Percentiles rank a stretch among this genome's conserved stretches.
Conservation (phyloP, 352 stramenopile genomes). For the Thalassiosira sp. region DNA sequence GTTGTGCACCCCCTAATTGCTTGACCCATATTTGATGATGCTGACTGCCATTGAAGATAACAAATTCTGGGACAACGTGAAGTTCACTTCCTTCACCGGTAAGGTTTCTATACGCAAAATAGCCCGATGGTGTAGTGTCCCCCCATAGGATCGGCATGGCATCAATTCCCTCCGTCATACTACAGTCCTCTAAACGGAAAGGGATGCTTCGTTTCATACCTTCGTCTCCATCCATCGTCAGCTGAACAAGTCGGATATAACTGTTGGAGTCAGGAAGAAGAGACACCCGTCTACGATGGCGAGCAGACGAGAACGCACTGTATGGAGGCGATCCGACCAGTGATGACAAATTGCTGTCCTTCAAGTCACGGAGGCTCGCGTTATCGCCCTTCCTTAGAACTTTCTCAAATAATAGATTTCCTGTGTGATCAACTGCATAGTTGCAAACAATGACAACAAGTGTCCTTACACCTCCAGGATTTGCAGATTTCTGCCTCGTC, state of each 20-base stretch:
- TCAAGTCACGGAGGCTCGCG: constrained; percentile 19
- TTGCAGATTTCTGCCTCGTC: neutral
- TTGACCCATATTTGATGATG: constrained; percentile 67
- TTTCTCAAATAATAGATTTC: constrained; percentile 80
- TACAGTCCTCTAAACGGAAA: constrained; percentile 78
- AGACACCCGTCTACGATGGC: constrained; percentile 66
- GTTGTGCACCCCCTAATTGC: constrained; percentile 52
- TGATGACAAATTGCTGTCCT: constrained; percentile 26
- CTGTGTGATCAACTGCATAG: constrained; percentile 82
- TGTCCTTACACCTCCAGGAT: constrained; percentile 23
- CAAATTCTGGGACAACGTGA: constrained; percentile 82
- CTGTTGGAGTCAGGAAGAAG: constrained; percentile 65
- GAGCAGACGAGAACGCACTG: constrained; percentile 70
- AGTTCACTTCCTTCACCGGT: constrained; percentile 76
- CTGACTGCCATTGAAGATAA: constrained; percentile 81
- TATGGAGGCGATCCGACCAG: constrained; percentile 53
- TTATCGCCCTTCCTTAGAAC: constrained; percentile 32
- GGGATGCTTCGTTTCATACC: constrained; percentile 68
- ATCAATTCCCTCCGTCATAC: constrained; percentile 76
- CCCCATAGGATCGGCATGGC: constrained; percentile 76
- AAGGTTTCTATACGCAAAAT: constrained; percentile 79
- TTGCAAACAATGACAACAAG: constrained; percentile 77
- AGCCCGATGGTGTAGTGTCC: constrained; percentile 64
- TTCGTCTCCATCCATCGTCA: constrained; percentile 79
- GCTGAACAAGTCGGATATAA: constrained; percentile 68